Base-by-base conservation (phyloP, 2,329 filamentous ascomycete genomes). In the Rutstroemia sp. region DNA sequence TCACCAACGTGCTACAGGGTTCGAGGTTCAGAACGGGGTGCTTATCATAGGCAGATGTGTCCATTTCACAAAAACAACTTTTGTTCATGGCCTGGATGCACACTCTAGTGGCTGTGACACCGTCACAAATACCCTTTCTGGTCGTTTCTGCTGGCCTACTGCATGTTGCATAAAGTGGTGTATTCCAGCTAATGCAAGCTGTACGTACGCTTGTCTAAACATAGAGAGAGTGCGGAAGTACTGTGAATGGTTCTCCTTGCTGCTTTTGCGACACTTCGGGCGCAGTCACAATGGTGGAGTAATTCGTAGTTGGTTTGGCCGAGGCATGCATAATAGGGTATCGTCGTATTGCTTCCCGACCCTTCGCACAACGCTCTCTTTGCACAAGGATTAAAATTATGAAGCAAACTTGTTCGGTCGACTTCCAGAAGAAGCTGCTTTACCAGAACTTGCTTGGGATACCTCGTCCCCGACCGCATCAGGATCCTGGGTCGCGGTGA, bases 401-500 rank as follows among this genome's bases (percentile, higher is more conserved):
- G 16, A 23, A 46, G 48, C 41, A 53, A 14, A 12, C 19, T 45
- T 44, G 52, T 56, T 54, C 62, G 60, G 62, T 61, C 18, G 49
- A 60, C 49, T 65, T 65, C 62, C 61, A 63, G 61, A 65, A 62
- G 42, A 27, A 62, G 60, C 44, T 41, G 47, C 38, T 25, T 44
- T 37, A 25, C 44, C 37, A 27, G 25, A 52, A 2, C 10, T 50
- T 37, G n/a, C 53, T 41, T 37, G 53, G 53, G 46, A 49, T 34
- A 23, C 50, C 30, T 46, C 14, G 6, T 39, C 21, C 19, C 37
- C 19, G 25, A 45, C 42, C 18, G 18, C 37, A 30, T 37, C 45
- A 34, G n/a, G 19, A 16, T 51, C 42, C 53, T 44, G 10, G 19
- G 53, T 38, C 25, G 53, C 53, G 53, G 53, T 50, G 47, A 51